phyloP scores from a whole-genome alignment of 2,329 filamentous ascomycete genomes.

The Diaporthe longicolla region DNA sequence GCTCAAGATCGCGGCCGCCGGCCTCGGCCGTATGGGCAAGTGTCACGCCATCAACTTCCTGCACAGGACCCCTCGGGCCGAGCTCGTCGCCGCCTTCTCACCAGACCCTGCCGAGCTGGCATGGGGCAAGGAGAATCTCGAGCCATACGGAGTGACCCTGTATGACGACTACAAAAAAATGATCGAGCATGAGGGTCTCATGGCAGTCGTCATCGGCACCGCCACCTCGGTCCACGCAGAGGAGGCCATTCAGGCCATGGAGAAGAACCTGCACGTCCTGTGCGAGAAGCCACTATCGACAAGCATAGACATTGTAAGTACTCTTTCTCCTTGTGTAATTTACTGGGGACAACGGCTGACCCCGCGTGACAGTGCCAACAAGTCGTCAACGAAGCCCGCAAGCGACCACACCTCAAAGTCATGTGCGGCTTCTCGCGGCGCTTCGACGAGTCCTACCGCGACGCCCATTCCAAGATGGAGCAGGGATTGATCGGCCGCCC shows the following conservation, averaged over 20 bases:
- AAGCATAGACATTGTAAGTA: constrained; percentile 62
- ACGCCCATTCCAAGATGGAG: constrained; percentile 67
- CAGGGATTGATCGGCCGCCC: constrained; percentile 72
- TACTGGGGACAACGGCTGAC: neutral
- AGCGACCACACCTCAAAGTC: constrained; percentile 73
- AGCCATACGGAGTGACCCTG: constrained; percentile 55
- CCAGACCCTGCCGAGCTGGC: constrained; percentile 47
- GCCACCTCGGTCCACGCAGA: constrained; percentile 69
- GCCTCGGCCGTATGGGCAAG: constrained; percentile 67
- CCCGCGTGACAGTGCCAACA: constrained; percentile 47
- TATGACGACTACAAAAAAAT: constrained; percentile 63
- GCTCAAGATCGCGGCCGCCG: constrained; percentile 61
- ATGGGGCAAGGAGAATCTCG: constrained; percentile 61
- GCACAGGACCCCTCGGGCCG: constrained; percentile 24
- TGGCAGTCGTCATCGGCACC: constrained; percentile 59
- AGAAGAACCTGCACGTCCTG: constrained; percentile 67
- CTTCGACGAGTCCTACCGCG: constrained; percentile 76
- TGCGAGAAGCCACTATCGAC: constrained; percentile 74
- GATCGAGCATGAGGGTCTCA: constrained; percentile 54
- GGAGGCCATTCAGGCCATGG: constrained; percentile 69
- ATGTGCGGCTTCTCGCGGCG: constrained; percentile 77
- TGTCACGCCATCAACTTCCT: constrained; percentile 63
- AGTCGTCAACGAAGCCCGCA: constrained; percentile 69
- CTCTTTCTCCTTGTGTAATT: neutral
- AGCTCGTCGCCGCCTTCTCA: constrained; percentile 36